Evolutionary conservation across 1,284 basidiomycete species (phyloP), one percentile per base, ranked within the genome.

Genomic region (Ustilago hordei): DNA sequence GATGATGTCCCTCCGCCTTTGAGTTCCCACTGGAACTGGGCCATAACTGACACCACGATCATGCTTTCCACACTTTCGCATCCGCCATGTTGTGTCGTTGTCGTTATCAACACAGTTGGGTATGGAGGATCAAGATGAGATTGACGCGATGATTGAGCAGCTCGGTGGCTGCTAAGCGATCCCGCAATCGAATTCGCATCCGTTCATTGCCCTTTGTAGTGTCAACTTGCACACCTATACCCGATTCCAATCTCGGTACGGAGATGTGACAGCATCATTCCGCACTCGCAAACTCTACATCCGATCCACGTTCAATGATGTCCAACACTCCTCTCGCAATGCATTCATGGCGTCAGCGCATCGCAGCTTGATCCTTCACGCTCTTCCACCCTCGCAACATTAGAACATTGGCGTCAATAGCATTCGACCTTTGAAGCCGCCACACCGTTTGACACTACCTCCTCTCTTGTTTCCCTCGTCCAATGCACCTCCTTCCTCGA

Each of bases 81-180:
- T 31, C 31, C 4, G 34, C 34, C 2, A 4, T 23, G n/a, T 36
- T 53, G n/a, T 11, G 8, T 41, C 19, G 23, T 9, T 28, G 23
- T 28, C 23, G 23, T 38, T 9, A 9, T 7, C 28, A 31, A 35
- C 74, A 85, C 74, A 85, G 84, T 81, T 85, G 61, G 78, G 71
- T 53, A 82, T 85, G 81, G 84, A 85, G 63, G 84, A 85, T 60
- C 79, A 81, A 41, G 83, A 85, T 65, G 82, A 85, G 60, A 85
- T 85, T 55, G 84, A 85, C 60, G 84, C 83, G 17, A 84, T 85
- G 83, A 82, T 85, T 53, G 84, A 85, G 79, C 83, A 86, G 72
- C 72, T 84, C 45, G 81, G 81, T 32, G 83, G 80, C 45, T 70
- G 71, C 70, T 77, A 62, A 61, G 31, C 23, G 43, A 13, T 28